Conservation (phyloP, 75 land plant species). For the Selaginella tamariscina region DNA sequence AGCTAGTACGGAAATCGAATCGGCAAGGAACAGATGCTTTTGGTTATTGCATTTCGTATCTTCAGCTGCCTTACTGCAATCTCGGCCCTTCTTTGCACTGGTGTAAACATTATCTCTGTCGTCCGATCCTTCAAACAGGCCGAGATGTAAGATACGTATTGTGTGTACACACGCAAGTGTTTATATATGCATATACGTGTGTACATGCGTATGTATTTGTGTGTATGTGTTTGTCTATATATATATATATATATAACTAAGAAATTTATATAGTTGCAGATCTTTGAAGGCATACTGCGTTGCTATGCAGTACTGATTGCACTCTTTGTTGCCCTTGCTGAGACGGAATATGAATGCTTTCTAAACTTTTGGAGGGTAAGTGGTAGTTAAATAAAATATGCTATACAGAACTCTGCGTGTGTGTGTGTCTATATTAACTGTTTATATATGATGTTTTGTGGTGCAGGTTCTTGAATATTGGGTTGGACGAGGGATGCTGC, state of each 20-base stretch:
- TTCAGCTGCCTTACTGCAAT: constrained; percentile 57
- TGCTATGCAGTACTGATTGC: constrained; percentile 77
- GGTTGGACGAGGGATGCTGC: constrained; percentile 92
- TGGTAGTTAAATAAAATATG: neutral
- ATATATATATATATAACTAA: neutral
- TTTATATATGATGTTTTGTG: no score
- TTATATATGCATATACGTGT: neutral
- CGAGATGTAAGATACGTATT: constrained; percentile 60
- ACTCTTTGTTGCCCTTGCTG: constrained; percentile 57
- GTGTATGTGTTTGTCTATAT: neutral
- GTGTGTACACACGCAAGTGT: neutral
- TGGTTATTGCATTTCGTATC: constrained; percentile 52
- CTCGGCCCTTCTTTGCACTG: constrained; percentile 57
- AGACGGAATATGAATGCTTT: constrained; percentile 80
- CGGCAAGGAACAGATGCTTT: constrained; percentile 32
- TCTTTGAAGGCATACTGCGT: constrained; percentile 78
- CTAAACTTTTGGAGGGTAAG: constrained; percentile 55
- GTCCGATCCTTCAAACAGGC: constrained; percentile 49
- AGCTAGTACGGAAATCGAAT: no score
- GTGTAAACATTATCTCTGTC: constrained; percentile 65
- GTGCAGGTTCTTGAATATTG: constrained; percentile 86
- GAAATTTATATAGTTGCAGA: no score
- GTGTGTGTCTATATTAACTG: no score
- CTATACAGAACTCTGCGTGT: no score
- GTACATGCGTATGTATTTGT: neutral